A percentile compares a stretch with the other conserved stretches of the same genome.
These are phyloP conservation scores for Peltaster fructicola DNA, from an alignment of 2,329 filamentous ascomycete genomes.

Conservation along the genomic window DNA sequence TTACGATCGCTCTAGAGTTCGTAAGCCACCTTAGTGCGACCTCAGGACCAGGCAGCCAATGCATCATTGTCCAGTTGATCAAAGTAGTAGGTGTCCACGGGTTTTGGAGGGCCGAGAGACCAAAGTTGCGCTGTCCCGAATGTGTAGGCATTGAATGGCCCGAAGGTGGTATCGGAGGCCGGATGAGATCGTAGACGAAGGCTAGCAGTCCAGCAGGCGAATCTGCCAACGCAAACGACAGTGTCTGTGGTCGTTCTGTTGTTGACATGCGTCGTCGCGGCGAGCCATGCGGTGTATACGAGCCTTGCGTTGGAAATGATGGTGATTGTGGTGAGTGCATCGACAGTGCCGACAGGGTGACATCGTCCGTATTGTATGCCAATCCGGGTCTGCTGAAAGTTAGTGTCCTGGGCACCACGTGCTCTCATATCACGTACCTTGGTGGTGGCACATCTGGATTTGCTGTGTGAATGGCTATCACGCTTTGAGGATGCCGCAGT, in stretches of 20 bases:
- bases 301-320: too few relatives aligned
- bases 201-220: conserved; percentile 42
- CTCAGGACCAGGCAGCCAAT: conserved; percentile 51
- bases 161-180: conserved; percentile 4
- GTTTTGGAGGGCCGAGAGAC: too few relatives aligned
- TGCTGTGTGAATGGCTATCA: conserved; percentile 43
- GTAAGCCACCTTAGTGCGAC: conserved; percentile 36
- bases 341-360: conserved; percentile 2
- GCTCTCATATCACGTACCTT: conserved; percentile 11
- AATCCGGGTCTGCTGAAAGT: too few relatives aligned
- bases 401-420: too few relatives aligned
- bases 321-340: too few relatives aligned
- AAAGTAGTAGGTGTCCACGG: conserved; percentile 33
- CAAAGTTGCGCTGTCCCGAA: too few relatives aligned
- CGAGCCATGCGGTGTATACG: conserved; percentile 7
- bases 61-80: conserved; percentile 41
- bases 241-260: conserved; percentile 30
- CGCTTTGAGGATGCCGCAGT: conserved; percentile 29
- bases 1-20: conserved; percentile 14
- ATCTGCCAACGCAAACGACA: conserved; percentile 44
- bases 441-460: conserved; percentile 38
- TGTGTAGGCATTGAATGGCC: too few relatives aligned
- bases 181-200: conserved; percentile 27
- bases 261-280: conserved; percentile 4
- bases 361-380: too few relatives aligned